Evolutionary conservation across 73 alveolate genomes (phyloP), one percentile per base, ranked within the genome.

Genomic region (Paramecium bursaria): DNA sequence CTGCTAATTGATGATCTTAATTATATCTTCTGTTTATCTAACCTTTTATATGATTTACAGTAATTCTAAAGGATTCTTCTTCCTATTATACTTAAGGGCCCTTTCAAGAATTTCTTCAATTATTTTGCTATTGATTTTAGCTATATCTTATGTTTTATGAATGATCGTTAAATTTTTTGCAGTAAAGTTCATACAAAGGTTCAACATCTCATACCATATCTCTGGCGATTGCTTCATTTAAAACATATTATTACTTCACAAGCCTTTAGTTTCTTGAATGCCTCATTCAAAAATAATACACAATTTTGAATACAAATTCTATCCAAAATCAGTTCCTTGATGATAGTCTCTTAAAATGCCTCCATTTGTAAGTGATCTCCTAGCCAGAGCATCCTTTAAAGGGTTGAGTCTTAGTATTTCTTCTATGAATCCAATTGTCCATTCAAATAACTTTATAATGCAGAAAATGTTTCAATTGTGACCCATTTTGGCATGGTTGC

Each of bases 31-130:
- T 6, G 46, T 25, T 14, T 42, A 39, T 21, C 55, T 67, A 1
- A 67, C 44, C 25, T 67, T 67, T 5, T 19, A 39, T 67, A 67
- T 57, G 6, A 79, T 79, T 19, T 33, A 33, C 39, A 53, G 11
- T 22, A 53, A 46, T 22, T 79, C 89, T 33, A 73, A 48, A 54
- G 51, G 51, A 15, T 79, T 48, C 25, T 54, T 79, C 46, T 79
- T 79, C 2, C 76, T 60, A 42, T 53, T 39, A 55, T 79, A 57
- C 49, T 79, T 79, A 4, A 79, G 42, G 17, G 89, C 75, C 54
- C 89, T 79, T 50, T 79, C 89, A 39, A 79, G 46, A 10, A 79
- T 79, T 29, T 79, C 89, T 42, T 79, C 89, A 48, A 79, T 54
- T 1, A 79, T 73, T 21, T 79, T 79, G 29, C 54, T 31, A 26